Conservation (phyloP, 2,329 filamentous ascomycete species). For the Verticillium zaregamsianum region DNA sequence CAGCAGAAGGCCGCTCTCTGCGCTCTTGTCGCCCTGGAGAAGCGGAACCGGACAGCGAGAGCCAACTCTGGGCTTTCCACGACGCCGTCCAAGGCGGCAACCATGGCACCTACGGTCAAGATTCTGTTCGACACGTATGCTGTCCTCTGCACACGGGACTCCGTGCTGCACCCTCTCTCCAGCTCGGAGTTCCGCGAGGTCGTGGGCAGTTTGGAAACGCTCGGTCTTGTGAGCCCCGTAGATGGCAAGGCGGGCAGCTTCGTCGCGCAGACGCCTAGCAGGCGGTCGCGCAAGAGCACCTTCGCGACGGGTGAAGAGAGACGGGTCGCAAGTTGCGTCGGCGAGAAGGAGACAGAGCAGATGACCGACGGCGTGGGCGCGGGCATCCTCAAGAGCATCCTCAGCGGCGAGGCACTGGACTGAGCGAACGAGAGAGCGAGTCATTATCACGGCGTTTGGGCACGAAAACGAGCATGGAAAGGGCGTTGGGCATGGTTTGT, state of each 20-base stretch:
- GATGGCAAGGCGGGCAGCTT: conserved; percentile 69
- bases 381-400: conserved; percentile 58
- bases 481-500: background rate
- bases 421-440: conserved; percentile 16
- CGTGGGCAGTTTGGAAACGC: conserved; percentile 79
- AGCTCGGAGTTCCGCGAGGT: conserved; percentile 94
- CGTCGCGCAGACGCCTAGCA: conserved; percentile 65
- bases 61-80: conserved; percentile 16
- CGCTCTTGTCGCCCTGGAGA: conserved; percentile 81
- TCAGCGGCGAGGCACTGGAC: conserved; percentile 58
- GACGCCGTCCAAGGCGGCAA: conserved; percentile 59
- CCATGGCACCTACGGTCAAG: conserved; percentile 74
- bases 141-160: conserved; percentile 76
- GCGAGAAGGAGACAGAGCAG: conserved; percentile 72
- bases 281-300: conserved; percentile 56
- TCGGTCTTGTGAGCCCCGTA: conserved; percentile 70
- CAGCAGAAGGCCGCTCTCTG: conserved; percentile 96
- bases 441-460: background rate
- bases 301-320: conserved; percentile 65
- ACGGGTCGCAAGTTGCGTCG: conserved; percentile 72
- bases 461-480: background rate
- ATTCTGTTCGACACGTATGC: conserved; percentile 81
- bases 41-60: conserved; percentile 52
- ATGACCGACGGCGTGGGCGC: conserved; percentile 61
- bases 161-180: conserved; percentile 84